Percentiles rank a stretch among this genome's conserved stretches.
Evolutionary conservation across 2,329 filamentous ascomycete species (phyloP).

Genomic region (Chaetomium olivaceum): DNA sequence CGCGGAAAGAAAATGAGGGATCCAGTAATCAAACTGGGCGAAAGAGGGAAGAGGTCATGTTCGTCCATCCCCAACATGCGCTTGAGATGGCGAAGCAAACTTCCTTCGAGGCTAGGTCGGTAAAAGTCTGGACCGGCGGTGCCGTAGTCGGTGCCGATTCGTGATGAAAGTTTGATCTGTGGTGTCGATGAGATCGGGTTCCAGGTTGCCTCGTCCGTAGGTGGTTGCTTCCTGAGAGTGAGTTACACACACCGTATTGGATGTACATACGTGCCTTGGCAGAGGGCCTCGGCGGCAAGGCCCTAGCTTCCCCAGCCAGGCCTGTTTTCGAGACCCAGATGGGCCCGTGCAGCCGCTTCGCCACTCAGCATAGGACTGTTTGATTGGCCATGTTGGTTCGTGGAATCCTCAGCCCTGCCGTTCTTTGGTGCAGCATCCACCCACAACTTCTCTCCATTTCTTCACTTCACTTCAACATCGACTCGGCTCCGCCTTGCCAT

Average conservation of each 20-base stretch:
- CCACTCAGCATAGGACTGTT: background rate
- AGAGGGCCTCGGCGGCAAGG: background rate
- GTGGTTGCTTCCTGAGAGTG: background rate
- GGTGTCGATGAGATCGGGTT: background rate
- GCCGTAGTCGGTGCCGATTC: background rate
- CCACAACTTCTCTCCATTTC: background rate
- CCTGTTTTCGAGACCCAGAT: constrained; percentile 19
- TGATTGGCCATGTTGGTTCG: constrained; percentile 4
- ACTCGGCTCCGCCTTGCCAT: constrained; percentile 11
- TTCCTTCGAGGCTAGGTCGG: background rate
- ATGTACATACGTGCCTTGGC: background rate
- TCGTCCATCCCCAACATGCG: background rate
- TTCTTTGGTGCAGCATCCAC: background rate
- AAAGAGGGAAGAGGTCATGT: background rate
- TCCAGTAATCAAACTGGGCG: background rate
- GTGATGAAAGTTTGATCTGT: background rate
- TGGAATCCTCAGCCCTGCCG: constrained; percentile 17
- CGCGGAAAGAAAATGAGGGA: background rate
- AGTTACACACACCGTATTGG: background rate
- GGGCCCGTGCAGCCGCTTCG: constrained; percentile 18
- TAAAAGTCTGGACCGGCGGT: background rate
- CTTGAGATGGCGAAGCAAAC: constrained; percentile 7
- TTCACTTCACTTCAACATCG: background rate
- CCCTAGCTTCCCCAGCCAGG: constrained; percentile 17
- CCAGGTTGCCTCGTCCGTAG: background rate